Conservation (phyloP, 495 filamentous ascomycete species). For the Penicillium lividum region DNA sequence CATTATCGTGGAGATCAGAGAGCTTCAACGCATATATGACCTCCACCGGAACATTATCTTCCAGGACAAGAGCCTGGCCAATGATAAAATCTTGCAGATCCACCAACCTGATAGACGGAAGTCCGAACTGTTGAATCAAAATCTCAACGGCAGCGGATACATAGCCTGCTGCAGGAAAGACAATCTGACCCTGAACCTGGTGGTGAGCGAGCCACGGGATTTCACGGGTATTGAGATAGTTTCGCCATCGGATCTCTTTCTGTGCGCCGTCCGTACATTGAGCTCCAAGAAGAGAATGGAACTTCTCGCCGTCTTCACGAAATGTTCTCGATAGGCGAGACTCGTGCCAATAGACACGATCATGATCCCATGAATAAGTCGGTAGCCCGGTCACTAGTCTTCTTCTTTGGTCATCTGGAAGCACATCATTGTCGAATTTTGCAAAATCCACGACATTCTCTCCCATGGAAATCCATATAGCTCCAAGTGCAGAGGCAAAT, state of each 20-base stretch:
- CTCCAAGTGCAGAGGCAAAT: constrained; percentile 50
- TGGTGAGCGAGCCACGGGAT: constrained; percentile 47
- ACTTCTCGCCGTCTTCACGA: constrained; percentile 13
- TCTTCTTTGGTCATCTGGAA: neutral
- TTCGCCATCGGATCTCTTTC: constrained; percentile 35
- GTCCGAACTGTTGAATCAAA: constrained; percentile 15
- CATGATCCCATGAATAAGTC: constrained; percentile 54
- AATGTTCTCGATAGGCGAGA: constrained; percentile 37
- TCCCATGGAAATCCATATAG: constrained; percentile 48
- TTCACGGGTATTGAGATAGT: constrained; percentile 33
- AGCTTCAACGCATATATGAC: constrained; percentile 38
- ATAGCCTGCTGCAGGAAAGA: constrained; percentile 65
- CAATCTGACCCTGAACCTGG: constrained; percentile 37
- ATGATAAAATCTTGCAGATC: constrained; percentile 44
- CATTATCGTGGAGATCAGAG: neutral
- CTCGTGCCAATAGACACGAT: constrained; percentile 48
- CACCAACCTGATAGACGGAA: constrained; percentile 25
- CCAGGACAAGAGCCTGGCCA: constrained; percentile 48
- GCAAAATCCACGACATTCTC: constrained; percentile 19
- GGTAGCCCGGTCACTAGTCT: constrained; percentile 43
- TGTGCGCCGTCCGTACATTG: constrained; percentile 20
- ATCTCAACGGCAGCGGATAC: constrained; percentile 59
- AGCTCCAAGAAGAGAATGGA: constrained; percentile 37
- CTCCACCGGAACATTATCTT: constrained; percentile 49
- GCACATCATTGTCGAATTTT: neutral